A percentile compares a stretch with the other conserved stretches of the same genome.
Evolutionary conservation across 1,284 basidiomycete genomes (phyloP).

Genomic region (Uromyces viciae-fabae): DNA sequence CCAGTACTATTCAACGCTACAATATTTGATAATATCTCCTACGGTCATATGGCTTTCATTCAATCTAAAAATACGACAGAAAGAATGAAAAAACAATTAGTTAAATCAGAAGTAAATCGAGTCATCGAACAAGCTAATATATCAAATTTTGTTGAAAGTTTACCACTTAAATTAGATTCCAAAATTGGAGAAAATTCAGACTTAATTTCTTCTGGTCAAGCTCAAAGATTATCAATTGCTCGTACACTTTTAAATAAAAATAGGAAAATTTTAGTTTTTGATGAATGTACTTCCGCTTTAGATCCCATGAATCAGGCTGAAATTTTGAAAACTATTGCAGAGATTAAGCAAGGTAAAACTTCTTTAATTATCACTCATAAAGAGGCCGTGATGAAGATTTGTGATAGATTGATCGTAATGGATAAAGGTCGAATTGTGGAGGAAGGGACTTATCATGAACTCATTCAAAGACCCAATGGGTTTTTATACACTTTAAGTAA

Average conservation of each 20-base stretch:
- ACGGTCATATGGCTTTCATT: slow-evolving; percentile 59
- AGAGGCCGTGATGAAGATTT: slow-evolving; percentile 70
- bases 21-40: slow-evolving; percentile 79
- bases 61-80: background rate
- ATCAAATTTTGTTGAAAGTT: slow-evolving; percentile 47
- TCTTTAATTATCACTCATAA: slow-evolving; percentile 97
- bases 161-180: slow-evolving; percentile 50
- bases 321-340: slow-evolving; percentile 81
- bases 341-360: slow-evolving; percentile 76
- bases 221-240: slow-evolving; percentile 53
- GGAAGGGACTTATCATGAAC: slow-evolving; percentile 61
- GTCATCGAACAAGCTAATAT: slow-evolving; percentile 49
- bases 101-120: slow-evolving; percentile 34
- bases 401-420: slow-evolving; percentile 90
- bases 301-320: slow-evolving; percentile 81
- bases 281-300: slow-evolving; percentile 92
- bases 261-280: slow-evolving; percentile 57
- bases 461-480: slow-evolving; percentile 38
- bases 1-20: slow-evolving; percentile 80
- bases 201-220: slow-evolving; percentile 54
- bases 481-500: slow-evolving; percentile 17
- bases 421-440: slow-evolving; percentile 76
- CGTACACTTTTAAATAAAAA: slow-evolving; percentile 52
- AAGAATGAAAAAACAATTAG: slow-evolving; percentile 23
- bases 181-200: slow-evolving; percentile 49